Percentiles rank a stretch among this genome's conserved stretches.
phyloP scores from a whole-genome alignment of 768 basidiomycete genomes.

The Lepiota subincarnata region DNA sequence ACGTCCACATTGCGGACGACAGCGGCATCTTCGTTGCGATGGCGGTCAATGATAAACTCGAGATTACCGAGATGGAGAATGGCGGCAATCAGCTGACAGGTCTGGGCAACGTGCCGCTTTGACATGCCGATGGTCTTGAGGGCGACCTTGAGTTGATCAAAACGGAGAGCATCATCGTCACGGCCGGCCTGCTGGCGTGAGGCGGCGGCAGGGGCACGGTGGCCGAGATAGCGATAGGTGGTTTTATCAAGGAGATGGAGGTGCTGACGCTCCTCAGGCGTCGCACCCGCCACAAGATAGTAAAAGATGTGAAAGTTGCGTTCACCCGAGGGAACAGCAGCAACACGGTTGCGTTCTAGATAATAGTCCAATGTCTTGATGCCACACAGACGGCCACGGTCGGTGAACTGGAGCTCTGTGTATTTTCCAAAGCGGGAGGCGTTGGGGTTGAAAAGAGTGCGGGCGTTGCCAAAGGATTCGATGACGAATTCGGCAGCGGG shows the following conservation, averaged over 20 bases:
- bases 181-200: conserved; percentile 43
- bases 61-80: conserved; percentile 97
- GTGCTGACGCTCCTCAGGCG: conserved; percentile 83
- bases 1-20: conserved; percentile 84
- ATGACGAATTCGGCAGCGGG: conserved; percentile 95
- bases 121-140: conserved; percentile 92
- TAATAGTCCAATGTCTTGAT: conserved; percentile 97
- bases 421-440: conserved; percentile 98
- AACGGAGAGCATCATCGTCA: conserved; percentile 82
- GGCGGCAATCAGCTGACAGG: conserved; percentile 91
- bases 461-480: conserved; percentile 90
- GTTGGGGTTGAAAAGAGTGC: conserved; percentile 89
- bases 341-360: conserved; percentile 87
- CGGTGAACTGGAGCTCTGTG: conserved; percentile 95
- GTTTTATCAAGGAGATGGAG: conserved; percentile 79
- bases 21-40: conserved; percentile 87
- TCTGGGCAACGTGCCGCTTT: conserved; percentile 92
- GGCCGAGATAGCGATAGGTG: conserved; percentile 83
- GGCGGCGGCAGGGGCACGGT: conserved; percentile 43
- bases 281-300: conserved; percentile 90
- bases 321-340: conserved; percentile 84
- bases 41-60: conserved; percentile 82
- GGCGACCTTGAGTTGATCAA: conserved; percentile 91
- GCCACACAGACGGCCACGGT: conserved; percentile 83
- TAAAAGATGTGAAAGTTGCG: conserved; percentile 98